Percentiles rank a stretch among this genome's conserved stretches.
These are phyloP conservation scores for Metarhizium sp. DNA, from an alignment of 2,329 filamentous ascomycete species.

Conservation along the genomic window DNA sequence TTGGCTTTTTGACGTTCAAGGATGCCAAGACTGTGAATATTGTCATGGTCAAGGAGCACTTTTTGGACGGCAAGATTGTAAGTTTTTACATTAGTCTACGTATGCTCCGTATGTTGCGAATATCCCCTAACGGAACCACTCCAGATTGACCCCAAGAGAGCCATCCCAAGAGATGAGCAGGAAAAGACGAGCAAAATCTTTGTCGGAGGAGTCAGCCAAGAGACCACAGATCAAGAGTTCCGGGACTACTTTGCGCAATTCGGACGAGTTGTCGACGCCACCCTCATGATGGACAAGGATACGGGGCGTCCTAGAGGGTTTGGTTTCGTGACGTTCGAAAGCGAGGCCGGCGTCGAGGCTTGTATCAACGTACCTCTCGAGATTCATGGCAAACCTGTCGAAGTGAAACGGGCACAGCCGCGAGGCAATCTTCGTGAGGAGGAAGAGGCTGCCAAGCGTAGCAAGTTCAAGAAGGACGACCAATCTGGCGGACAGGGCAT, in stretches of 20 bases:
- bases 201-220: slow-evolving; percentile 93
- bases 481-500: slow-evolving; percentile 22
- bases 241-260: slow-evolving; percentile 96
- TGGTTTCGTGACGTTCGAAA: slow-evolving; percentile 97
- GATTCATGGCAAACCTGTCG: slow-evolving; percentile 92
- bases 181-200: slow-evolving; percentile 99
- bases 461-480: slow-evolving; percentile 49
- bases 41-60: slow-evolving; percentile 99
- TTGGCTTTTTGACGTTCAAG: slow-evolving; percentile 95
- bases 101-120: background rate
- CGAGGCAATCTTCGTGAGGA: slow-evolving; percentile 90
- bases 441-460: slow-evolving; percentile 59
- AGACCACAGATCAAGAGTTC: slow-evolving; percentile 93
- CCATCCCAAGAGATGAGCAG: slow-evolving; percentile 94
- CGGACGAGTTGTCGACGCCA: slow-evolving; percentile 91
- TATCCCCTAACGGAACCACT: background rate
- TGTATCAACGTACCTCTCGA: slow-evolving; percentile 78
- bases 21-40: slow-evolving; percentile 97
- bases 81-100: slow-evolving; percentile 22
- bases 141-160: slow-evolving; percentile 95
- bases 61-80: slow-evolving; percentile 96
- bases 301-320: slow-evolving; percentile 95
- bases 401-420: slow-evolving; percentile 96
- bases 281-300: slow-evolving; percentile 99
- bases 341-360: slow-evolving; percentile 85